Evolutionary conservation across 805 yeast genomes (phyloP).

Genomic region (Candida glaebosa): DNA sequence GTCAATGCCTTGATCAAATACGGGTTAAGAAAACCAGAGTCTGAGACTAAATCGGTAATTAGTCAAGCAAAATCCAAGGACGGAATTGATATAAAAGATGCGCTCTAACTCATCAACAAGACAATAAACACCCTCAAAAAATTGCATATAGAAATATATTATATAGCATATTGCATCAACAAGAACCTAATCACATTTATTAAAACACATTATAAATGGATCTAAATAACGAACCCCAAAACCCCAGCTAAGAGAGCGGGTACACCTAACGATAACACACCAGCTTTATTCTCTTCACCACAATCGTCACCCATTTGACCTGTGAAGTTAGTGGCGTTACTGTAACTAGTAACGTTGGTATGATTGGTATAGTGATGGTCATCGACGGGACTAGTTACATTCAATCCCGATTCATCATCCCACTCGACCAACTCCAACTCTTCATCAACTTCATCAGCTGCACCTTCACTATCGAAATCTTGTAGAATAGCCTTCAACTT

Average conservation of each 20-base stretch:
- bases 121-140: too few species aligned
- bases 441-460: slow-evolving; percentile 3
- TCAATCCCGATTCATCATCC: background rate
- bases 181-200: slow-evolving; percentile 1
- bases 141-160: too few species aligned
- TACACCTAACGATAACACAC: background rate
- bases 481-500: slow-evolving; percentile 6
- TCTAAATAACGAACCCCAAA: background rate
- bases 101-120: too few species aligned
- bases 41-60: background rate
- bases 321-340: slow-evolving; percentile 1
- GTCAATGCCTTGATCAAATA: slow-evolving; percentile 16
- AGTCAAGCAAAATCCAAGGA: background rate
- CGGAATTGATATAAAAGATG: too few species aligned
- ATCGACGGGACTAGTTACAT: background rate
- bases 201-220: background rate
- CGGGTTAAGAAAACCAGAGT: slow-evolving; percentile 10
- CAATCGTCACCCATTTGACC: slow-evolving; percentile 6
- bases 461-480: slow-evolving; percentile 9
- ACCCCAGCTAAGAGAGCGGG: background rate
- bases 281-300: slow-evolving; percentile 7
- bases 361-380: slow-evolving; percentile 2
- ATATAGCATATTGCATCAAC: too few species aligned
- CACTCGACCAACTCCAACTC: slow-evolving; percentile 2
- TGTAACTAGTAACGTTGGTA: slow-evolving; percentile 5